Percentiles rank a stretch among this genome's conserved stretches.
Evolutionary conservation across 495 filamentous ascomycete species (phyloP).

Genomic region (Cairneyella variabilis): DNA sequence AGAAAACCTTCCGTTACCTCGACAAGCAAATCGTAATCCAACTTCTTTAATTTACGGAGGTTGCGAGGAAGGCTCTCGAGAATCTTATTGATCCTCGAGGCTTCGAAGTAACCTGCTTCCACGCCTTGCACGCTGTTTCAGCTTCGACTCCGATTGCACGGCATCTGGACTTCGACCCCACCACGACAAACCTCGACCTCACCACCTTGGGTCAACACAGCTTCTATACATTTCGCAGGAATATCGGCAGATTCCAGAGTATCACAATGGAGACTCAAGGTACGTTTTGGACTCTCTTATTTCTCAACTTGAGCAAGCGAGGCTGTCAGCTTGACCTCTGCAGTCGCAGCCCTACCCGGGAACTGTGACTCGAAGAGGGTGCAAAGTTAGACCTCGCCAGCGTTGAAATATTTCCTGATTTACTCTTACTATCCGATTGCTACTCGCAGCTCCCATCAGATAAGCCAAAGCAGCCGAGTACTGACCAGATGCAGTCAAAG

Average conservation of each 20-base stretch:
- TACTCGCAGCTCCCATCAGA: no score
- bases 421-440: background rate
- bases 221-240: background rate
- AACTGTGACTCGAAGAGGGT: no score
- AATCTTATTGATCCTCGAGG: background rate
- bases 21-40: background rate
- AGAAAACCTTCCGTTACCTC: background rate
- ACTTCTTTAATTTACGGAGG: background rate
- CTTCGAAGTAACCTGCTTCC: background rate
- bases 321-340: constrained; percentile 3
- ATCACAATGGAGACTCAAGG: constrained; percentile 16
- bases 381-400: no score
- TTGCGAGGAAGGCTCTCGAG: background rate
- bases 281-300: constrained; percentile 4
- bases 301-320: background rate
- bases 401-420: background rate
- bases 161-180: background rate
- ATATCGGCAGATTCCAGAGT: background rate
- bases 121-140: no score
- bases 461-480: no score
- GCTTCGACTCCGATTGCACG: no score
- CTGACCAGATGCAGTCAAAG: constrained; percentile 22
- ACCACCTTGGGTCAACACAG: background rate
- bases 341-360: background rate
- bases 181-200: background rate